These are phyloP conservation scores for Kuraishia cidri DNA, from an alignment of 805 yeast species.

Conservation along the genomic window DNA sequence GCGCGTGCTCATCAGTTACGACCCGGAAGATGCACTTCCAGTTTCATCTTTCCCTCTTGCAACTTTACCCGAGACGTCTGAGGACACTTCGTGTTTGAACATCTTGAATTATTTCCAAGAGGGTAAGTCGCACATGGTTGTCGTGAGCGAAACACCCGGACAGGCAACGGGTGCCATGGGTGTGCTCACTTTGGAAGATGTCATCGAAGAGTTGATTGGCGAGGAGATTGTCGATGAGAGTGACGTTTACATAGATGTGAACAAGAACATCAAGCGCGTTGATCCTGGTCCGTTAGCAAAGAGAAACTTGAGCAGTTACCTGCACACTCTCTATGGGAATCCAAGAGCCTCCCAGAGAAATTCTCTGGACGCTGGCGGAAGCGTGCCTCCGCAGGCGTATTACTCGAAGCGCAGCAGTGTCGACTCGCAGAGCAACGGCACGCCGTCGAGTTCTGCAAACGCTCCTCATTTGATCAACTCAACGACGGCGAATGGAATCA, in stretches of 20 bases:
- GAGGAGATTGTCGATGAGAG: conserved; percentile 96
- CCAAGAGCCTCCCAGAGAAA: conserved; percentile 28
- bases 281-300: conserved; percentile 72
- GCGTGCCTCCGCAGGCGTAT: conserved; percentile 5
- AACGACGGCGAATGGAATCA: conserved; percentile 23
- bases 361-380: conserved; percentile 22
- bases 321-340: conserved; percentile 44
- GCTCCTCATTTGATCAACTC: conserved; percentile 8
- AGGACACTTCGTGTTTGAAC: conserved; percentile 87
- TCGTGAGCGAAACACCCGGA: conserved; percentile 84
- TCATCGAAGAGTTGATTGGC: conserved; percentile 96
- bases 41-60: conserved; percentile 93
- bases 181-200: conserved; percentile 90
- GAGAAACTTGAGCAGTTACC: conserved; percentile 58
- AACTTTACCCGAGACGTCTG: conserved; percentile 89
- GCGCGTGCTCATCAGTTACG: conserved; percentile 86
- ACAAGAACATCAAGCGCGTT: conserved; percentile 72
- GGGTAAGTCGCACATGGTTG: conserved; percentile 96
- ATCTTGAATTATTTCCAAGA: conserved; percentile 94
- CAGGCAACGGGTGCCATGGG: conserved; percentile 75
- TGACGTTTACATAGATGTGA: conserved; percentile 88
- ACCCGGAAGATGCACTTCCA: conserved; percentile 92
- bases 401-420: conserved; percentile 8
- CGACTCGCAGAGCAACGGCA: conserved; percentile 5
- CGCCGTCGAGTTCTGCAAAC: not conserved